Evolutionary conservation across 352 stramenopile genomes (phyloP), one percentile per base, ranked within the genome.

Genomic region (Phytopythium aichiense): DNA sequence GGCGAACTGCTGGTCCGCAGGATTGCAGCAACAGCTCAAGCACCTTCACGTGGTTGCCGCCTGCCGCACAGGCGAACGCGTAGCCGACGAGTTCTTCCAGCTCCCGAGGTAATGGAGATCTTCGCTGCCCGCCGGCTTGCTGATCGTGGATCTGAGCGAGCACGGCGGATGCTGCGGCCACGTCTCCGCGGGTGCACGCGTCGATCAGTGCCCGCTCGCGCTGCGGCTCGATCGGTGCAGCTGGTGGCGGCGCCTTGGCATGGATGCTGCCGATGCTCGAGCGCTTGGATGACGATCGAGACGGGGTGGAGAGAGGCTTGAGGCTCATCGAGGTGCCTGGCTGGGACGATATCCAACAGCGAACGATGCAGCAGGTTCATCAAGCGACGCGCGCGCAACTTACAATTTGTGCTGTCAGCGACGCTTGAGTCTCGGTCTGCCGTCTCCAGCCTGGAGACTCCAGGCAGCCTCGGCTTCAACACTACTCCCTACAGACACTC

Each of bases 21-120:
- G n/a, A 7, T 13, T 15, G 12, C 23, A 72, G 31, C 1, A 72
- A 42, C 4, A 63, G 38, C 22, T 61, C 46, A 40, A 72, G 50
- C 28, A 63, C 13, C 2, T 33, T 15, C 20, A 69, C 50, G 13
- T 66, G 66, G 25, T 66, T 64, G 25, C 37, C 45, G 18, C 37
- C 40, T 4, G 62, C 62, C 1, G 62, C 66, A 8, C 53, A 60
- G 18, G 66, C 53, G 38, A 72, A 72, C 7, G 57, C 66, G 38
- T 53, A 67, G 15, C 40, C 66, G 23, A 72, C 35, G 51, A 72
- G 57, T 31, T 69, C 66, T 56, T 69, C 62, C 28, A 69, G 43
- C 13, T 48, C n/a, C 22, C n/a, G 6, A 3, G 51, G 20, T 9
- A 57, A 25, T 1, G 25, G 1, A 15, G 35, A 40, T 40, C 35